Conservation (phyloP, 345 rosid genomes). For the Eutrema japonicum region DNA sequence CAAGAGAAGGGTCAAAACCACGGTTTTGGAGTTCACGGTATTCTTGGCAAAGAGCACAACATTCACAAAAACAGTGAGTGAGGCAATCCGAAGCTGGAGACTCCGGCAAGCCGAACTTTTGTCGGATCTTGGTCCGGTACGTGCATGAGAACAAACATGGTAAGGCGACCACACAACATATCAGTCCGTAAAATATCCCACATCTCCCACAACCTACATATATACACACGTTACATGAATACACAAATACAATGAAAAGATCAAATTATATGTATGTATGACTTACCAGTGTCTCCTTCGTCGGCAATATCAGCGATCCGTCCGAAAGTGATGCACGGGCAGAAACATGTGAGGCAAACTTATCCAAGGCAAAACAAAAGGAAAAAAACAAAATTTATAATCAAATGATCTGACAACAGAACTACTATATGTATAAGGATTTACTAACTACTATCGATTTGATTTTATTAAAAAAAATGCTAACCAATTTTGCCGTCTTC, state of each 20-base stretch:
- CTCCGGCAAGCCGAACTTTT: constrained; percentile 61
- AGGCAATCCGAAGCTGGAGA: constrained; percentile 69
- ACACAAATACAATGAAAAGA: background rate
- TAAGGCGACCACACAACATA: constrained; percentile 39
- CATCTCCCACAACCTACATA: constrained; percentile 58
- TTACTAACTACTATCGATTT: too few species aligned
- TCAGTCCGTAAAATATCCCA: constrained; percentile 53
- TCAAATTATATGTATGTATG: background rate
- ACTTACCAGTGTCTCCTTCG: constrained; percentile 56
- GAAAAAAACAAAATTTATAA: background rate
- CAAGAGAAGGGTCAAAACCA: constrained; percentile 69
- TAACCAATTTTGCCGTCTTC: constrained; percentile 23
- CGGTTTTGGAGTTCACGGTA: constrained; percentile 68
- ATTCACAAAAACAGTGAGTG: constrained; percentile 62
- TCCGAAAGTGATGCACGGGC: constrained; percentile 49
- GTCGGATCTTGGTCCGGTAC: constrained; percentile 64
- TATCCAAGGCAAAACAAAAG: constrained; percentile 3
- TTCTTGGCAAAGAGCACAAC: constrained; percentile 80
- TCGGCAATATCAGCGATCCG: constrained; percentile 69
- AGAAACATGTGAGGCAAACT: constrained; percentile 33
- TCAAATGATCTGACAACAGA: background rate
- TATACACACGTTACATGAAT: background rate
- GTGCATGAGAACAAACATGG: constrained; percentile 72
- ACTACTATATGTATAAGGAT: background rate
- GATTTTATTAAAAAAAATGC: too few species aligned